Evolutionary conservation across 805 yeast species (phyloP).

Genomic region (Yueomyces sp.): DNA sequence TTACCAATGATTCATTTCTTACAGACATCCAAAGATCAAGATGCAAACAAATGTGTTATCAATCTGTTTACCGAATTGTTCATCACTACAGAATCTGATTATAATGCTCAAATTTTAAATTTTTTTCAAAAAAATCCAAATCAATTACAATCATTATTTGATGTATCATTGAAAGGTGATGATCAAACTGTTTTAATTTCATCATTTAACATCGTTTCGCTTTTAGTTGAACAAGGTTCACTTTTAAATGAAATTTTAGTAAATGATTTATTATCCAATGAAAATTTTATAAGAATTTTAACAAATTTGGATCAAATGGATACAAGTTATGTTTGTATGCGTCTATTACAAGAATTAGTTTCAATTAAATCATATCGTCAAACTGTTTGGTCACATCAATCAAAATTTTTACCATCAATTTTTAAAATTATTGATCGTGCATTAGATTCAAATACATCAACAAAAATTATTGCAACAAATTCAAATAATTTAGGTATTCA

Average conservation of each 20-base stretch:
- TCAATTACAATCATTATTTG: constrained; percentile 12
- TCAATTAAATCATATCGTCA: constrained; percentile 16
- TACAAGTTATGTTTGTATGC: constrained; percentile 19
- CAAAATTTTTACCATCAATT: constrained; percentile 35
- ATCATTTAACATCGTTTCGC: constrained; percentile 20
- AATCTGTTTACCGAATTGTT: constrained; percentile 21
- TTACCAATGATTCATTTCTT: constrained; percentile 18
- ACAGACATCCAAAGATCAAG: constrained; percentile 12
- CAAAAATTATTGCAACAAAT: constrained; percentile 21
- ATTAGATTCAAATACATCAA: constrained; percentile 16
- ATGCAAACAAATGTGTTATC: constrained; percentile 19
- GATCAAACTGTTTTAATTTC: constrained; percentile 22
- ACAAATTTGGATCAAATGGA: constrained; percentile 18
- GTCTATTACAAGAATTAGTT: constrained; percentile 21
- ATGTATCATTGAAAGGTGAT: constrained; percentile 12
- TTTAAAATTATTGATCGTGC: constrained; percentile 32
- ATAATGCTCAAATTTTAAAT: constrained; percentile 9
- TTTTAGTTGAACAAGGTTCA: constrained; percentile 14
- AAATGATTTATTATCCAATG: constrained; percentile 9
- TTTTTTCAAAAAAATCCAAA: constrained; percentile 12
- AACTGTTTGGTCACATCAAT: constrained; percentile 21
- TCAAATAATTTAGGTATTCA: constrained; percentile 47
- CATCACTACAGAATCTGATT: constrained; percentile 7
- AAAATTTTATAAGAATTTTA: constrained; percentile 12
- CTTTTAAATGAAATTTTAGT: constrained; percentile 11